Evolutionary conservation across 2,329 filamentous ascomycete genomes (phyloP), one percentile per base, ranked within the genome.

Genomic region (Botrytis paeoniae): DNA sequence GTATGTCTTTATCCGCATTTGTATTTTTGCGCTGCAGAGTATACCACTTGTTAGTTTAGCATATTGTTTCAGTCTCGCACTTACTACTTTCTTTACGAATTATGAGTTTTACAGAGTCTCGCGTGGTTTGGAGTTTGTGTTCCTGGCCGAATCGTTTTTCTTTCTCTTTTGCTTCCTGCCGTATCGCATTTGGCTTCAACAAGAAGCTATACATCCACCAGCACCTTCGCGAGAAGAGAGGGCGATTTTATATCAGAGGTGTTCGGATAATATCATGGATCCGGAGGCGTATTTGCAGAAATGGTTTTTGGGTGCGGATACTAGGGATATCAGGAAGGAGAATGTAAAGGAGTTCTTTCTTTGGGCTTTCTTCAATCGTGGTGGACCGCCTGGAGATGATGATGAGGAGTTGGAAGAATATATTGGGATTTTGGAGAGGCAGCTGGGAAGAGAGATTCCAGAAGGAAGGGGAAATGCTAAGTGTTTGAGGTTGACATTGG

Each of bases 271-370:
- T 71, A 85, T 89, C 22, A 82, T 85, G 1, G 85, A 90, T 77
- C 83, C 84, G 0, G 85, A 86, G 54, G 82, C 79, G 51, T 91
- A 88, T 75, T 74, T 91, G 41, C 81, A 79, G 69, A 85, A 84
- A 75, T 91, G 89, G 89, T 90, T 91, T 77, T 80, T 86, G 37
- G 85, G 85, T 41, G 87, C 88, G 12, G 81, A 84, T 25, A 65
- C 82, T 4, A 80, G 83, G 41, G 87, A 89, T 41, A 87, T 91
- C 63, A 85, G 85, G 71, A 82, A 85, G 22, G 88, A 90, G 45
- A 89, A 91, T 78, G 77, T 91, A 69, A 88, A 87, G 79, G 86
- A 89, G 71, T 90, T 89, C 78, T 83, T 89, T 32, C 81, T 85
- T n/a, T 91, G 88, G 89, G 87, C 86, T 0, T 87, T 91, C 70